phyloP scores from a whole-genome alignment of 495 filamentous ascomycete species.

The Parathielavia appendiculata region DNA sequence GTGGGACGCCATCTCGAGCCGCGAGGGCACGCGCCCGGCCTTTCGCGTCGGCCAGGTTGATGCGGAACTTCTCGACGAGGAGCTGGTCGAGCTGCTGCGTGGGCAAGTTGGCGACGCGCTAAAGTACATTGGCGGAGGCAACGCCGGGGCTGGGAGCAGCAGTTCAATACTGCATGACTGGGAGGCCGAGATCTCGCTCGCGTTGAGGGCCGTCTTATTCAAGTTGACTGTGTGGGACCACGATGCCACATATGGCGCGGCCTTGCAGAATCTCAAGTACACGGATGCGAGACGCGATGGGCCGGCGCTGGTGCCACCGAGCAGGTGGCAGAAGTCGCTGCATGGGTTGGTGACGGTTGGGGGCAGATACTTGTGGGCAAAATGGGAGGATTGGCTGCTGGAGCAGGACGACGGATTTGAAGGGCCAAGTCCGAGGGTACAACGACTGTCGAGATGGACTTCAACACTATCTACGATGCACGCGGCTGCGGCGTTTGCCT shows the following conservation, averaged over 20 bases:
- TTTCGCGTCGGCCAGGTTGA: slow-evolving; percentile 97
- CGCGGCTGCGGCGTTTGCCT: slow-evolving; percentile 71
- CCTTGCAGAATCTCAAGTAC: slow-evolving; percentile 84
- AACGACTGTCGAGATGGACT: slow-evolving; percentile 61
- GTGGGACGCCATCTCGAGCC: slow-evolving; percentile 68
- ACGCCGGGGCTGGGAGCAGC: slow-evolving; percentile 33
- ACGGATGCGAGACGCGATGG: slow-evolving; percentile 71
- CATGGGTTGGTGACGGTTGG: slow-evolving; percentile 85
- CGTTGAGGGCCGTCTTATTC: slow-evolving; percentile 75
- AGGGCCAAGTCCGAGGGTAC: slow-evolving; percentile 47
- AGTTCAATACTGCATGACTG: slow-evolving; percentile 61
- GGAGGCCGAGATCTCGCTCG: slow-evolving; percentile 76
- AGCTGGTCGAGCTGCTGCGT: slow-evolving; percentile 78
- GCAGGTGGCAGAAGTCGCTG: slow-evolving; percentile 70
- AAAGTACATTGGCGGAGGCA: slow-evolving; percentile 70
- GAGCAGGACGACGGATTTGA: slow-evolving; percentile 66
- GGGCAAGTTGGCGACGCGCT: slow-evolving; percentile 84
- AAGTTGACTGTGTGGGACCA: slow-evolving; percentile 97
- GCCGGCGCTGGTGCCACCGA: slow-evolving; percentile 54
- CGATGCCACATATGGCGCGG: slow-evolving; percentile 87
- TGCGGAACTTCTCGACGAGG: slow-evolving; percentile 91
- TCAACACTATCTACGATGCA: slow-evolving; percentile 64
- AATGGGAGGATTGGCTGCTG: slow-evolving; percentile 85
- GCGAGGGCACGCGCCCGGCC: slow-evolving; percentile 73
- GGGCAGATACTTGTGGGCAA: slow-evolving; percentile 81